A percentile compares a stretch with the other conserved stretches of the same genome.
phyloP scores from a whole-genome alignment of 306 rosid genomes.

The Mimosa bimucronata region DNA sequence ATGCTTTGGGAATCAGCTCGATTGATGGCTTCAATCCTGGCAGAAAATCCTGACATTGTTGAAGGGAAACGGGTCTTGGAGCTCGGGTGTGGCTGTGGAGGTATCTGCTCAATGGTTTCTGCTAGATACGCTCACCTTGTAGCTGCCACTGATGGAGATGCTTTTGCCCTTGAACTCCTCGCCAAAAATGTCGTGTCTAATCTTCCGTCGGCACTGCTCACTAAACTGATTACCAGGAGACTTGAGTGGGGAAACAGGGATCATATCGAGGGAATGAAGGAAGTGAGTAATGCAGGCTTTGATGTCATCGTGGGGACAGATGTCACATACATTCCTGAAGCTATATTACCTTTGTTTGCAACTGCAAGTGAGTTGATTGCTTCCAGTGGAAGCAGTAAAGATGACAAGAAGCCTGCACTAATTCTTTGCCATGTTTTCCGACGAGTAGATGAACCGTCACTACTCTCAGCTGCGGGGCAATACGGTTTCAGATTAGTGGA shows the following conservation, averaged over 20 bases:
- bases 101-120: slow-evolving; percentile 88
- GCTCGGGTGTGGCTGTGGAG: slow-evolving; percentile 87
- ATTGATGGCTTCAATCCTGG: slow-evolving; percentile 80
- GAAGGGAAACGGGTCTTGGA: slow-evolving; percentile 81
- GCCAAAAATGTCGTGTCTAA: slow-evolving; percentile 65
- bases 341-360: slow-evolving; percentile 75
- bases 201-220: slow-evolving; percentile 47
- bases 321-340: slow-evolving; percentile 79
- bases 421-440: slow-evolving; percentile 85
- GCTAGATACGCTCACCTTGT: slow-evolving; percentile 61
- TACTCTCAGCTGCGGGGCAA: slow-evolving; percentile 65
- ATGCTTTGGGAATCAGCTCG: slow-evolving; percentile 98
- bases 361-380: slow-evolving; percentile 76
- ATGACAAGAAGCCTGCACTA: slow-evolving; percentile 45
- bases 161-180: slow-evolving; percentile 64
- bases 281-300: slow-evolving; percentile 56
- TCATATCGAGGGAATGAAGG: slow-evolving; percentile 68
- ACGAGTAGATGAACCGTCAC: slow-evolving; percentile 72
- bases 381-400: slow-evolving; percentile 35
- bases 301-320: slow-evolving; percentile 88
- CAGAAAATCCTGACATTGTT: slow-evolving; percentile 71
- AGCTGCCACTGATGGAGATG: slow-evolving; percentile 87
- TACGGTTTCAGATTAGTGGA: slow-evolving; percentile 71
- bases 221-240: slow-evolving; percentile 53
- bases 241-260: slow-evolving; percentile 79